Evolutionary conservation across 2,329 filamentous ascomycete species (phyloP), one percentile per base, ranked within the genome.

Genomic region (Fusarium sp.): DNA sequence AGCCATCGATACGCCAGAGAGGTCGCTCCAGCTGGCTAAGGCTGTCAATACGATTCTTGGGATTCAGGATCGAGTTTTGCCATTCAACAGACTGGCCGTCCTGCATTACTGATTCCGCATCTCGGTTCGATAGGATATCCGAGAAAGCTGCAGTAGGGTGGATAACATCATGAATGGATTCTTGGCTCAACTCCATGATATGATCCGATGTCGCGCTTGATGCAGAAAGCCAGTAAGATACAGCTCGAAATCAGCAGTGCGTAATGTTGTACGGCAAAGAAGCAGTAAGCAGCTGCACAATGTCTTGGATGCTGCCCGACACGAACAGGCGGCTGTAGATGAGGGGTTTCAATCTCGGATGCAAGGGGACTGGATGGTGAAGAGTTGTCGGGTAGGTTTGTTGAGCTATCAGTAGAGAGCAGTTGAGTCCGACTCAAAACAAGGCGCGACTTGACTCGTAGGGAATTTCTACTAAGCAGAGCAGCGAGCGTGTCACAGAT

Each of bases 31-130:
- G 82, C 10, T 80, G 77, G 5, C 81, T 82, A 18, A 90, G 83
- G 67, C 86, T 88, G 74, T 89, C 83, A 74, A 90, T 86, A 63
- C 88, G 83, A 72, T 89, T 90, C 75, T 87, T 88, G 10, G 88
- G 88, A 67, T 90, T 90, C 44, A 89, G 79, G 43, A 81, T 77
- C 8, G 87, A 89, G 5, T 75, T 65, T 15, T 78, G 75, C 88
- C 88, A 90, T 46, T 58, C 56, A 34, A 47, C 43, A 20, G 44
- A 20, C 54, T 72, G 49, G 22, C 29, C 18, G 16, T 71, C 32
- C 25, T 47, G 34, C 29, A 38, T 11, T 29, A 47, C 43, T 12
- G 58, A 43, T 29, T 66, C 54, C 40, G 40, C 12, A 52, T 51
- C 42, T 40, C 40, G 54, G 22, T 49, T 57, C 20, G 30, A 44